These are phyloP conservation scores for Sporothrix euskadiensis DNA, from an alignment of 2,329 filamentous ascomycete species.

Conservation along the genomic window DNA sequence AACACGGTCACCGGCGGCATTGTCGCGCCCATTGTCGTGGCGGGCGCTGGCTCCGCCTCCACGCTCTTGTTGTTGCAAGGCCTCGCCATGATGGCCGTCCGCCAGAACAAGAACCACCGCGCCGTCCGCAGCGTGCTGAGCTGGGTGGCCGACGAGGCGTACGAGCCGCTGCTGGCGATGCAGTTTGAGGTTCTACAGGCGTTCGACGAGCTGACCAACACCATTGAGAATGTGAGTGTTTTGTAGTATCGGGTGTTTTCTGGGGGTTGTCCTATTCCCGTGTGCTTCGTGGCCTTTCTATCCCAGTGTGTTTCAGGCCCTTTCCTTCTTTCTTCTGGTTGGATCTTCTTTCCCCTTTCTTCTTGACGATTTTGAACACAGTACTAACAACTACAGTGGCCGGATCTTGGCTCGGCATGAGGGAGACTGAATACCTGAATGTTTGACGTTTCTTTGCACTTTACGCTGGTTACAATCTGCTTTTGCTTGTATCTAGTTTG, in stretches of 20 bases:
- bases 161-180: slow-evolving; percentile 74
- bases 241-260: background rate
- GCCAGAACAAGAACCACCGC: slow-evolving; percentile 78
- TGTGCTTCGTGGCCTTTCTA: background rate
- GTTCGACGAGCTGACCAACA: slow-evolving; percentile 77
- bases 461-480: background rate
- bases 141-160: slow-evolving; percentile 73
- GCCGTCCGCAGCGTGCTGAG: slow-evolving; percentile 72
- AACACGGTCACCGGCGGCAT: slow-evolving; percentile 69
- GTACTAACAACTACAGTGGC: slow-evolving; percentile 27
- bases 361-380: background rate
- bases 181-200: slow-evolving; percentile 76
- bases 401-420: slow-evolving; percentile 20
- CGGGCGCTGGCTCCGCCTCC: slow-evolving; percentile 59
- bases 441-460: background rate
- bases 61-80: slow-evolving; percentile 65
- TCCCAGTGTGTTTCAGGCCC: background rate
- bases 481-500: slow-evolving; percentile 1
- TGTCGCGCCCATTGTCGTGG: slow-evolving; percentile 76
- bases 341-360: background rate
- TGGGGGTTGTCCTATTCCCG: background rate
- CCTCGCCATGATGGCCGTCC: slow-evolving; percentile 74
- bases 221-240: slow-evolving; percentile 54
- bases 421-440: background rate
- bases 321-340: background rate